Conservation (phyloP, 768 basidiomycete genomes). For the Auricularia auricula-judae region DNA sequence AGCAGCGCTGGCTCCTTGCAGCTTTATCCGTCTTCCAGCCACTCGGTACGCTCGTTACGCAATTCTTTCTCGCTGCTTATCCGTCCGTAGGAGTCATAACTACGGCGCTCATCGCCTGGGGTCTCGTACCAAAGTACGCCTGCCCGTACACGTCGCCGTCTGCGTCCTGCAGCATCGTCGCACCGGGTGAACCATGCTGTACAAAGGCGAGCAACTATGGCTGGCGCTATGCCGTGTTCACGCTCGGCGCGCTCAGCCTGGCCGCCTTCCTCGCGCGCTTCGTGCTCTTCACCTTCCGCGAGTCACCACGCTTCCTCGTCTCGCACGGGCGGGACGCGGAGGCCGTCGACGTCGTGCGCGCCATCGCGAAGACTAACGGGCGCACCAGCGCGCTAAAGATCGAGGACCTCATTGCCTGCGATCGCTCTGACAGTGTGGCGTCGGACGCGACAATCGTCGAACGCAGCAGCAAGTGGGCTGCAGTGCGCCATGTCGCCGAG, state of each 20-base stretch:
- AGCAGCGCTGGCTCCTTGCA: slow-evolving; percentile 44
- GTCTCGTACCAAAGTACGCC: slow-evolving; percentile 43
- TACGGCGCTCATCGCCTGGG: slow-evolving; percentile 35
- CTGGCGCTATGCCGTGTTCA: slow-evolving; percentile 49
- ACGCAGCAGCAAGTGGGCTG: slow-evolving; percentile 12
- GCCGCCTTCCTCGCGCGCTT: slow-evolving; percentile 42
- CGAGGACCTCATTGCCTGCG: slow-evolving; percentile 28
- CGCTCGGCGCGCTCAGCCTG: slow-evolving; percentile 41
- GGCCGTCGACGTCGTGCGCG: slow-evolving; percentile 36
- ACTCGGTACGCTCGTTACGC: slow-evolving; percentile 38
- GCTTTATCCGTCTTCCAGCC: slow-evolving; percentile 55
- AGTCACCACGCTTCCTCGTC: slow-evolving; percentile 48
- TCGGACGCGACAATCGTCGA: slow-evolving; percentile 4
- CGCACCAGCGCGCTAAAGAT: slow-evolving; percentile 29
- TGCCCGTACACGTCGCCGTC: slow-evolving; percentile 24
- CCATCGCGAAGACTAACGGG: slow-evolving; percentile 41
- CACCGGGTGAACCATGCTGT: not conserved
- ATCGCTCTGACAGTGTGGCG: slow-evolving; percentile 5
- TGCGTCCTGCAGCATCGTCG: slow-evolving; percentile 24
- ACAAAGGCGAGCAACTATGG: slow-evolving; percentile 38
- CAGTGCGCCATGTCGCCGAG: slow-evolving; percentile 35
- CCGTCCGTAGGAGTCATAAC: not conserved
- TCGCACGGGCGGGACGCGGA: slow-evolving; percentile 42
- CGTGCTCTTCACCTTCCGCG: slow-evolving; percentile 40
- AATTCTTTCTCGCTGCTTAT: slow-evolving; percentile 26